Base-by-base conservation (phyloP, 2,329 filamentous ascomycete genomes). In the Huntiella abstrusa region DNA sequence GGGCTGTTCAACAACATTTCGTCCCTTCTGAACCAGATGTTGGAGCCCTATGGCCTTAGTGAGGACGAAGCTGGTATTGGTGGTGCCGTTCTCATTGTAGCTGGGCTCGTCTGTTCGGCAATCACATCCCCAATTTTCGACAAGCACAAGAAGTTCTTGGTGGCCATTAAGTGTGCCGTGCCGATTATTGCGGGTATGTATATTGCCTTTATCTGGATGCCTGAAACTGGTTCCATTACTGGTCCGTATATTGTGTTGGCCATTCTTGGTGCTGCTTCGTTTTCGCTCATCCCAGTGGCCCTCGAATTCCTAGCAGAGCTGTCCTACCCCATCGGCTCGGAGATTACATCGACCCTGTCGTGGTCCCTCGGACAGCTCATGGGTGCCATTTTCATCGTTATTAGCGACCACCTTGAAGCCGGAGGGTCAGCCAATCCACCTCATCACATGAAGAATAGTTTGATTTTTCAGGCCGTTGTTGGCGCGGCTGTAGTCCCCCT, bases 1-100 rank as follows among this genome's bases (percentile, higher is more conserved):
- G 86, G 82, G 55, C 80, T 91, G 65, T 98, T 98, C 76, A 96
- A 96, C 69, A 81, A 81, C 53, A 68, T 87, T 53, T 92, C 86
- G 43, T 82, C 82, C 1, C 73, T 96, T 1, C 70, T 96, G 7
- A 93, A 88, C 64, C 88, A 95, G 58, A 83, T 96, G 58, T 73
- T 96, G 52, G 67, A 74, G 35, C 91, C 91, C 0, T 88, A 95
- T 63, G 82, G 76, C 55, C 93, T 85, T 70, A 72, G 66, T 49
- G 81, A 93, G 59, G 80, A 80, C 52, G 71, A 94, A 47, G 83
- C 88, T 16, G 91, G 91, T 33, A 87, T 96, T 55, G 85, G 80
- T 8, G 91, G 91, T 52, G 91, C 83, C 1, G 62, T 96, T 6
- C 71, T 96, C 33, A 96, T 96, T 58, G 69, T 94, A 41, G 83